Conservation (phyloP, 106 monocot species). For the Iris macrosiphon region DNA sequence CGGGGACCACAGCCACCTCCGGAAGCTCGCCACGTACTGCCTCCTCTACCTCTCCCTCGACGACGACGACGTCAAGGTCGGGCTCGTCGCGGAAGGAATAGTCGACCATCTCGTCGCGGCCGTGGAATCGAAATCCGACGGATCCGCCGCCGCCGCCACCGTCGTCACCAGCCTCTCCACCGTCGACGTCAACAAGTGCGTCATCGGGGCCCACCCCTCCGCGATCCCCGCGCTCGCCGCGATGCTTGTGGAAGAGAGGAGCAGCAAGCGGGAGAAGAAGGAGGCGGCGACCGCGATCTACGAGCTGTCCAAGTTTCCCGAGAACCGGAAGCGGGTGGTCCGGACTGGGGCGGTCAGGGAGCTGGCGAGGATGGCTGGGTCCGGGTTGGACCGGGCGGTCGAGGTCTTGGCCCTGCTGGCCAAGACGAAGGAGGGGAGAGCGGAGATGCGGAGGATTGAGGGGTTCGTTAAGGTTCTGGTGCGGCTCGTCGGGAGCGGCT, state of each 20-base stretch:
- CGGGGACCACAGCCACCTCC: conserved; percentile 11
- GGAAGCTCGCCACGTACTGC: conserved; percentile 27
- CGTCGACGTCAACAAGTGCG: conserved; percentile 63
- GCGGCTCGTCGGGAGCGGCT: conserved; percentile 29
- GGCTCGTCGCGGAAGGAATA: conserved; percentile 58
- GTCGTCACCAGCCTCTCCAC: conserved; percentile 50
- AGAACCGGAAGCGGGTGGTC: conserved; percentile 27
- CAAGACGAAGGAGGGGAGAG: conserved; percentile 39
- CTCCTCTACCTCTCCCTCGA: conserved; percentile 58
- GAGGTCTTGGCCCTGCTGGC: conserved; percentile 41
- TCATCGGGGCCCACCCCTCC: conserved; percentile 46
- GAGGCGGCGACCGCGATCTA: conserved; percentile 51
- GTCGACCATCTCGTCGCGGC: conserved; percentile 22
- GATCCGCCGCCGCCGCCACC: conserved; percentile 44
- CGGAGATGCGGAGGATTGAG: conserved; percentile 19
- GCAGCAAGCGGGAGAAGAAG: conserved; percentile 22
- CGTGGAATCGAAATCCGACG: neutral
- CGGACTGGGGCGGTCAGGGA: conserved; percentile 29
- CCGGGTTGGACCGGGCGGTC: conserved; percentile 46
- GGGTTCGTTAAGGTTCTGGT: conserved; percentile 29
- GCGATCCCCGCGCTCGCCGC: conserved; percentile 27
- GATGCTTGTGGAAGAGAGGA: conserved; percentile 20
- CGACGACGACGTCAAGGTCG: conserved; percentile 52
- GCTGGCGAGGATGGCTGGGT: conserved; percentile 18
- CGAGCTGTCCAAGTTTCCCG: conserved; percentile 45